These are phyloP conservation scores for Colletotrichum neosansevieriae DNA, from an alignment of 2,329 filamentous ascomycete species.

Conservation along the genomic window DNA sequence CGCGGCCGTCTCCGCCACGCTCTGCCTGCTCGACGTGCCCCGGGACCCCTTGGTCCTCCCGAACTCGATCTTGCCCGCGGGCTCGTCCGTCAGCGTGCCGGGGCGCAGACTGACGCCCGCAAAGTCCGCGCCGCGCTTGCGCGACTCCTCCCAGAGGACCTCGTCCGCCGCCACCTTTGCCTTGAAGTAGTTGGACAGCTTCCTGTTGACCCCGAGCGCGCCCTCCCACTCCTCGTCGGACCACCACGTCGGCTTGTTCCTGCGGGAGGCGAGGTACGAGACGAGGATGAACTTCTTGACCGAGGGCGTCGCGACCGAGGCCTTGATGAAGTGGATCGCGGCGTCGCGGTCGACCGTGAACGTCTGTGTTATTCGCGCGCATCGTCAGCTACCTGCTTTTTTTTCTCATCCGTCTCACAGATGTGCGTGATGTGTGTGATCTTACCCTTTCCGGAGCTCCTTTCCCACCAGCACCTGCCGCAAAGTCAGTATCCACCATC, in stretches of 20 bases:
- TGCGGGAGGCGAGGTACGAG: constrained; percentile 69
- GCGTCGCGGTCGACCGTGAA: constrained; percentile 73
- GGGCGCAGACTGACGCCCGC: constrained; percentile 67
- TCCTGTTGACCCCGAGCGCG: constrained; percentile 56
- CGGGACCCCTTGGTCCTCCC: constrained; percentile 56
- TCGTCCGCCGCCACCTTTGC: constrained; percentile 73
- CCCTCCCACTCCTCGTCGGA: constrained; percentile 61
- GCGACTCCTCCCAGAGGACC: constrained; percentile 62
- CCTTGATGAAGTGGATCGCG: constrained; percentile 71
- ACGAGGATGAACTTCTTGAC: constrained; percentile 74
- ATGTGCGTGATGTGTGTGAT: background rate
- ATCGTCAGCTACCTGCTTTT: background rate
- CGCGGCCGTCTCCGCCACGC: constrained; percentile 70
- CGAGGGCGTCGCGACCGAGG: constrained; percentile 64
- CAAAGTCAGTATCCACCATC: constrained; percentile 30
- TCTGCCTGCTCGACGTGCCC: constrained; percentile 64
- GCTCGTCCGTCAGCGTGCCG: constrained; percentile 61
- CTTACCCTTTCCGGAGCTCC: constrained; percentile 63
- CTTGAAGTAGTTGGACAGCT: constrained; percentile 67
- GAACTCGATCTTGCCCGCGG: constrained; percentile 60
- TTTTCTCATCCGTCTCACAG: too few relatives aligned
- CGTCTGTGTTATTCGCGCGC: constrained; percentile 59
- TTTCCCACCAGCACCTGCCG: constrained; percentile 68
- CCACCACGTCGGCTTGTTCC: constrained; percentile 67
- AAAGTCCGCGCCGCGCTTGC: constrained; percentile 54